Evolutionary conservation across 768 basidiomycete species (phyloP).

Genomic region (Pisolithus albus): DNA sequence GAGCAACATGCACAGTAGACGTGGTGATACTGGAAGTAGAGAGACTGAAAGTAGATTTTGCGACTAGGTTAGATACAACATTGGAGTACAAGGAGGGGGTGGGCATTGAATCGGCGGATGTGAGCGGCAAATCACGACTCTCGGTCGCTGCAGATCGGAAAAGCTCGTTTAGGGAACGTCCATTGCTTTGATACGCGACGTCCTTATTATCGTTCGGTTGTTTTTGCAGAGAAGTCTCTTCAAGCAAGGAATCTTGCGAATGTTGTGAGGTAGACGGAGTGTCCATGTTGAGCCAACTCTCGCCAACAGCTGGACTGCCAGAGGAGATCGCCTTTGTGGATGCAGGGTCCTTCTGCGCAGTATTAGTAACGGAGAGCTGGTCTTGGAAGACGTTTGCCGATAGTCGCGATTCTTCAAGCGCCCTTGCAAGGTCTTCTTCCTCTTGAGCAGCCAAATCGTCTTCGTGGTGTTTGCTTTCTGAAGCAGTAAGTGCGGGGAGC

Average conservation of each 20-base stretch:
- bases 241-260: slow-evolving; percentile 1
- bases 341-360: slow-evolving; percentile 12
- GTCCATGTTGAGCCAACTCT: slow-evolving; percentile 27
- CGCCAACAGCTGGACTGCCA: slow-evolving; percentile 17
- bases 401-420: slow-evolving; percentile 49
- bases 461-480: slow-evolving; percentile 32
- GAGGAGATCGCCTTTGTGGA: slow-evolving; percentile 10
- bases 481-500: slow-evolving; percentile 38
- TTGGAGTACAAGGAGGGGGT: slow-evolving; percentile 21
- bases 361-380: slow-evolving; percentile 1
- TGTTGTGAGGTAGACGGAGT: slow-evolving; percentile 19
- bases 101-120: slow-evolving; percentile 7
- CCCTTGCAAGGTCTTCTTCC: slow-evolving; percentile 60
- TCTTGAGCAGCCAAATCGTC: slow-evolving; percentile 33
- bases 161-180: background rate
- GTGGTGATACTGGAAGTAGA: slow-evolving; percentile 1
- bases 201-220: slow-evolving; percentile 15
- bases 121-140: background rate
- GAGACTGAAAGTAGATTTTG: slow-evolving; percentile 5
- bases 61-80: slow-evolving; percentile 16
- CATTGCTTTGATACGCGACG: background rate
- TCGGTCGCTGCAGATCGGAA: slow-evolving; percentile 4
- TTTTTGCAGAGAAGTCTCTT: slow-evolving; percentile 24
- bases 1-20: slow-evolving; percentile 9
- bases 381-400: slow-evolving; percentile 9